Percentiles rank a stretch among this genome's conserved stretches.
Evolutionary conservation across 192 early-diverging fungal species (phyloP).

Genomic region (Coemansia sp.): DNA sequence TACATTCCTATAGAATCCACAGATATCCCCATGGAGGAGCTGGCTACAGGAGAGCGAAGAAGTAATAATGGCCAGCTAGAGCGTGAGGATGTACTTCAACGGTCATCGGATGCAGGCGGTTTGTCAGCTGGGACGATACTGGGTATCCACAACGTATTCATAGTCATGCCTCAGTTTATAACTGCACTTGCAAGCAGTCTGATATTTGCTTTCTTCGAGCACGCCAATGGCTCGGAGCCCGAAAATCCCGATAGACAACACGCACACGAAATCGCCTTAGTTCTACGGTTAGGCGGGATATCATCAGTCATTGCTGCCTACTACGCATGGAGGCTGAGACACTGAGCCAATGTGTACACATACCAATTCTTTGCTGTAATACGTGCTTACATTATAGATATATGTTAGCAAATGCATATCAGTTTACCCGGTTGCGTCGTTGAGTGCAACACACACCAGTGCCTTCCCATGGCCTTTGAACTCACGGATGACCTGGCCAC

Average conservation of each 20-base stretch:
- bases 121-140: slow-evolving; percentile 75
- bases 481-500: slow-evolving; percentile 51
- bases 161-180: slow-evolving; percentile 91
- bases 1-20: slow-evolving; percentile 26
- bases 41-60: slow-evolving; percentile 7
- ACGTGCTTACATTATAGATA: too few relatives aligned
- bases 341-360: neutral
- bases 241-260: slow-evolving; percentile 27
- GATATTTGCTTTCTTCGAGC: slow-evolving; percentile 71
- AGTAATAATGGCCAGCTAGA: slow-evolving; percentile 2
- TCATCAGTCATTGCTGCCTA: slow-evolving; percentile 36
- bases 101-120: neutral
- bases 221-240: slow-evolving; percentile 21
- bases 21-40: slow-evolving; percentile 35
- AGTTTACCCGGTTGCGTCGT: slow-evolving; percentile 38
- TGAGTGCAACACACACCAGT: slow-evolving; percentile 52
- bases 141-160: slow-evolving; percentile 95
- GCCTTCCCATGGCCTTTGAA: slow-evolving; percentile 57
- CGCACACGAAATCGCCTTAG: slow-evolving; percentile 43
- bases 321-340: slow-evolving; percentile 33
- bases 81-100: neutral
- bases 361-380: too few relatives aligned
- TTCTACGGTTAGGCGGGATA: slow-evolving; percentile 44
- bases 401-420: neutral
- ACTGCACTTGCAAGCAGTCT: slow-evolving; percentile 76